Percentiles rank a stretch among this genome's conserved stretches.
Conservation (phyloP, 2,329 filamentous ascomycete species). For the Davidsoniella virescens region DNA sequence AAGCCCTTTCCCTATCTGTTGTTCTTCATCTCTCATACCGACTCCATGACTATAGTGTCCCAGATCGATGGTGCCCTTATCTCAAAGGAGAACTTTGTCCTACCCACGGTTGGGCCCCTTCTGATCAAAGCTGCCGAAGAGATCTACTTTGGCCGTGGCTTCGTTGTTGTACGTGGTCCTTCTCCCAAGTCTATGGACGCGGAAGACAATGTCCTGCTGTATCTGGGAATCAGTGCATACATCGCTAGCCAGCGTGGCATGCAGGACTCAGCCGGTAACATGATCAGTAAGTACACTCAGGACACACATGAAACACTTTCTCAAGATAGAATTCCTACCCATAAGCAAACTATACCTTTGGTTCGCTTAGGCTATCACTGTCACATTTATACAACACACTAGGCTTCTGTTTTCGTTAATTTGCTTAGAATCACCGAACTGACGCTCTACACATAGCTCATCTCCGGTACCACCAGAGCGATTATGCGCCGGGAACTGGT, state of each 20-base stretch:
- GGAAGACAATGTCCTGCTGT: conserved; percentile 39
- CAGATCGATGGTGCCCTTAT: conserved; percentile 25
- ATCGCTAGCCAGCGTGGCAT: conserved; percentile 37
- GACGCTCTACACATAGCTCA: conserved; percentile 19
- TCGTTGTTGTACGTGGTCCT: conserved; percentile 39
- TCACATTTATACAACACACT: no score
- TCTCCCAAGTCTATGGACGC: conserved; percentile 29
- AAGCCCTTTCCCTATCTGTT: not conserved
- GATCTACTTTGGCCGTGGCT: conserved; percentile 29
- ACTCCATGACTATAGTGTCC: conserved; percentile 18
- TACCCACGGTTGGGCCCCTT: conserved; percentile 22
- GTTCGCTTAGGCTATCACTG: no score
- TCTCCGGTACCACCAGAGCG: conserved; percentile 27
- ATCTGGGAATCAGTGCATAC: conserved; percentile 39
- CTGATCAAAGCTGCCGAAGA: conserved; percentile 22
- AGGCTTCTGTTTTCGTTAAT: no score
- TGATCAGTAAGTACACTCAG: conserved; percentile 25
- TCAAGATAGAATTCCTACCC: not conserved
- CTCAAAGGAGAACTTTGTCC: conserved; percentile 23
- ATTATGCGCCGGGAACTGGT: conserved; percentile 24
- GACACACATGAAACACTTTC: not conserved
- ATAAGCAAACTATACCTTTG: not conserved
- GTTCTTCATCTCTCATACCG: not conserved
- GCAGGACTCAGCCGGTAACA: conserved; percentile 31
- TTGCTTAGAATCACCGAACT: no score